Evolutionary conservation across 345 rosid genomes (phyloP).

Genomic region (Durio zibethinus): DNA sequence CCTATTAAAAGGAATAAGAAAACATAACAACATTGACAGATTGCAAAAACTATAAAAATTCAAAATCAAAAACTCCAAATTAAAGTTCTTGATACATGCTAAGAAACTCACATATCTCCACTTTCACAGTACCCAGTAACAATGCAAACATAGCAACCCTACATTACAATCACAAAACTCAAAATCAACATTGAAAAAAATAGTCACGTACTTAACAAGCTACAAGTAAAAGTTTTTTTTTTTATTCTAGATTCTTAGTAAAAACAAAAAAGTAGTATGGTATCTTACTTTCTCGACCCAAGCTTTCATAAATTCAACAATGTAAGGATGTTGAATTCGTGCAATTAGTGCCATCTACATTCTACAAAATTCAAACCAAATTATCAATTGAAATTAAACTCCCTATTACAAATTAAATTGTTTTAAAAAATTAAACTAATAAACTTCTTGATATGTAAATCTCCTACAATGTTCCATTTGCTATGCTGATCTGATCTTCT

Average conservation of each 20-base stretch:
- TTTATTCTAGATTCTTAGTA: neutral
- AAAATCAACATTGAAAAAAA: neutral
- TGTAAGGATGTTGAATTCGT: slow-evolving; percentile 83
- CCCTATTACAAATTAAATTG: neutral
- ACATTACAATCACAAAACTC: slow-evolving; percentile 25
- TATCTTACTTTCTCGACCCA: slow-evolving; percentile 94
- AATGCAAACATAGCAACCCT: slow-evolving; percentile 99
- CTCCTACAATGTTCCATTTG: slow-evolving; percentile 95
- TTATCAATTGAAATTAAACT: neutral
- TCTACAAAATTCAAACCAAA: slow-evolving; percentile 14
- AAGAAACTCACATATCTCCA: slow-evolving; percentile 90
- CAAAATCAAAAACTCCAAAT: slow-evolving; percentile 6
- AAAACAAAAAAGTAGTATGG: neutral
- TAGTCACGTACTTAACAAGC: neutral
- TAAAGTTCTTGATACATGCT: neutral
- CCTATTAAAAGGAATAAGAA: slow-evolving; percentile 39
- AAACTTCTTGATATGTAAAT: slow-evolving; percentile 99
- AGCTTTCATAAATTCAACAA: slow-evolving; percentile 97
- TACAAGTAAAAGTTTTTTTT: neutral
- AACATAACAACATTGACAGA: neutral
- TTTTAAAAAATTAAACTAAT: slow-evolving; percentile 1
- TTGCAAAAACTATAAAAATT: slow-evolving; percentile 11
- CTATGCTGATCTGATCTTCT: slow-evolving; percentile 95
- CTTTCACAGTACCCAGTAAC: slow-evolving; percentile 99
- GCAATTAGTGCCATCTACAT: slow-evolving; percentile 91